phyloP scores from a whole-genome alignment of 176 grass and related monocot species.

The Areca catechu region DNA sequence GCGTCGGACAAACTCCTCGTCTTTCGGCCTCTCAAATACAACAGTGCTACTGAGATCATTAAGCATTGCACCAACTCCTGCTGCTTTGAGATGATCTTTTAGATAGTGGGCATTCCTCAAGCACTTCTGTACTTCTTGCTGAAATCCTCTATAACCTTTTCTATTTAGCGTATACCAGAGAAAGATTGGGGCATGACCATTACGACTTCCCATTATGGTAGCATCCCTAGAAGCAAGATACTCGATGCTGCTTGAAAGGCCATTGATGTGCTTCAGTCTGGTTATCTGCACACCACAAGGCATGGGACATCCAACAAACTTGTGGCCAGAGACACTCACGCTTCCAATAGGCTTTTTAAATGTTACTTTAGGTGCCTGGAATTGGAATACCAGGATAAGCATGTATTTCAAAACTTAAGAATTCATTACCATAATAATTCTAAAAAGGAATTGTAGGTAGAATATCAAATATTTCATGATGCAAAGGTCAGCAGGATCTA shows the following conservation, averaged over 20 bases:
- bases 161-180: slow-evolving; percentile 52
- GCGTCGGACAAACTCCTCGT: slow-evolving; percentile 60
- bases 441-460: too few relatives aligned
- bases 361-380: slow-evolving; percentile 68
- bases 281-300: slow-evolving; percentile 80
- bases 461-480: too few relatives aligned
- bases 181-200: slow-evolving; percentile 59
- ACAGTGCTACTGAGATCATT: slow-evolving; percentile 76
- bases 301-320: slow-evolving; percentile 87
- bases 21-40: slow-evolving; percentile 72
- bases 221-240: slow-evolving; percentile 16
- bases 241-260: slow-evolving; percentile 34
- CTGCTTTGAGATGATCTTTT: slow-evolving; percentile 33
- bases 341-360: slow-evolving; percentile 81
- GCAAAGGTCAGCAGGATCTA: too few relatives aligned
- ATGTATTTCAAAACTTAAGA: too few relatives aligned
- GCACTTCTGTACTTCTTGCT: slow-evolving; percentile 65
- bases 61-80: slow-evolving; percentile 58
- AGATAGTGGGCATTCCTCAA: slow-evolving; percentile 51
- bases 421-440: too few relatives aligned
- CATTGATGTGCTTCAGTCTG: slow-evolving; percentile 62
- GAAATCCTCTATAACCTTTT: slow-evolving; percentile 47
- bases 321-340: slow-evolving; percentile 76
- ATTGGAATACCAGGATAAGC: too few relatives aligned
- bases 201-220: slow-evolving; percentile 57